phyloP scores from a whole-genome alignment of 768 basidiomycete species.

The Mycena haematopus region DNA sequence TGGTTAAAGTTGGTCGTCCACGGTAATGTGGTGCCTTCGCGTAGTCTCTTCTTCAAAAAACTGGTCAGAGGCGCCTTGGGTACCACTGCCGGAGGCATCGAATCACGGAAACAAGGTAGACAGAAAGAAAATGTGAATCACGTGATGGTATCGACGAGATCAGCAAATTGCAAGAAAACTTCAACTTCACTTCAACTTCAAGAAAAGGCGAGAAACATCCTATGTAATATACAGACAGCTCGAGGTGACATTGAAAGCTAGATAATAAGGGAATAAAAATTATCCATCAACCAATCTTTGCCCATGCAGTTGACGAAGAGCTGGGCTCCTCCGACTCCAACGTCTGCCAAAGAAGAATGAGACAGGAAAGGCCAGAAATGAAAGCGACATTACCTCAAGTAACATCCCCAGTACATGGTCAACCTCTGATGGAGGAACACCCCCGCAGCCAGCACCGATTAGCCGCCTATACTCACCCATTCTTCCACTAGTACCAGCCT shows the following conservation, averaged over 20 bases:
- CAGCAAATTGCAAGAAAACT: too few relatives aligned
- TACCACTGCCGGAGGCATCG: conserved; percentile 16
- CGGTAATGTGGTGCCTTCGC: conserved; percentile 20
- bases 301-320: conserved; percentile 58
- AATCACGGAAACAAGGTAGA: not conserved
- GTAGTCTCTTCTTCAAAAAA: conserved; percentile 5
- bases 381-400: conserved; percentile 63
- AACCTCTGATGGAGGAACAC: conserved; percentile 84
- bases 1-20: conserved; percentile 31
- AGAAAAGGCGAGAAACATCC: not conserved
- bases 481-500: conserved; percentile 87
- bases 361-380: conserved; percentile 13
- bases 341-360: conserved; percentile 53
- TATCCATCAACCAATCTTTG: conserved; percentile 22
- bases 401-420: conserved; percentile 86
- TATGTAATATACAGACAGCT: conserved; percentile 18
- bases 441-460: conserved; percentile 91
- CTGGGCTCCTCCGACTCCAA: conserved; percentile 84
- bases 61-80: conserved; percentile 24
- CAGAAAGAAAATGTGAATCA: not conserved
- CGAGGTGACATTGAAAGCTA: conserved; percentile 15
- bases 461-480: conserved; percentile 90
- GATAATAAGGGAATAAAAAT: conserved; percentile 22
- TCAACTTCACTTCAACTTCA: too few relatives aligned
- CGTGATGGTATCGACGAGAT: not conserved